Percentiles rank a stretch among this genome's conserved stretches.
Conservation (phyloP, 2,329 filamentous ascomycete species). For the Helicocarpus griseus region DNA sequence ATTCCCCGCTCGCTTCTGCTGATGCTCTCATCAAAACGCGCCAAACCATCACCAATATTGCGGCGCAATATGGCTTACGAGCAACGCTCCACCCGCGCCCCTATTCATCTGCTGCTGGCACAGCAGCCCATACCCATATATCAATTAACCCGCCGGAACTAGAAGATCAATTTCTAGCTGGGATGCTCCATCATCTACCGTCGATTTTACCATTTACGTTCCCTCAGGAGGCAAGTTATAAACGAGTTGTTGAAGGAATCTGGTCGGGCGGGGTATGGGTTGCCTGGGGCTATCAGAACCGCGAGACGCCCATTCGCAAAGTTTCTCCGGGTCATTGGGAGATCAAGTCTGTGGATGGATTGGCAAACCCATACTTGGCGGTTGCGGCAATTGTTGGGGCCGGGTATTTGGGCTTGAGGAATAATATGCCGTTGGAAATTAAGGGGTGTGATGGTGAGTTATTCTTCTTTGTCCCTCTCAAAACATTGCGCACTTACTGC, state of each 20-base stretch:
- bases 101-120: conserved; percentile 48
- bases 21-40: conserved; percentile 63
- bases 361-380: conserved; percentile 21
- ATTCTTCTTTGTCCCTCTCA: background rate
- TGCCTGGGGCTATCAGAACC: conserved; percentile 62
- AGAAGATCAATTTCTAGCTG: conserved; percentile 58
- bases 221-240: conserved; percentile 57
- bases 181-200: conserved; percentile 56
- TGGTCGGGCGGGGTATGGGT: conserved; percentile 76
- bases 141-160: conserved; percentile 49
- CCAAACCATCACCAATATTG: conserved; percentile 57
- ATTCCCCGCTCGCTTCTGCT: conserved; percentile 55
- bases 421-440: conserved; percentile 3
- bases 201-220: conserved; percentile 61
- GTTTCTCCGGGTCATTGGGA: conserved; percentile 17
- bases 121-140: conserved; percentile 60
- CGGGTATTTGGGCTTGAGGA: conserved; percentile 11
- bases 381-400: conserved; percentile 17
- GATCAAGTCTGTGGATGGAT: conserved; percentile 19
- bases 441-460: conserved; percentile 15
- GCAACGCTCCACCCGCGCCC: conserved; percentile 69
- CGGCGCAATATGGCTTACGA: conserved; percentile 51
- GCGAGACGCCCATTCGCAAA: conserved; percentile 17
- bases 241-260: conserved; percentile 54
- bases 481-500: background rate